Evolutionary conservation across 1,284 basidiomycete genomes (phyloP), one percentile per base, ranked within the genome.

Genomic region (Termitomyces sp.): DNA sequence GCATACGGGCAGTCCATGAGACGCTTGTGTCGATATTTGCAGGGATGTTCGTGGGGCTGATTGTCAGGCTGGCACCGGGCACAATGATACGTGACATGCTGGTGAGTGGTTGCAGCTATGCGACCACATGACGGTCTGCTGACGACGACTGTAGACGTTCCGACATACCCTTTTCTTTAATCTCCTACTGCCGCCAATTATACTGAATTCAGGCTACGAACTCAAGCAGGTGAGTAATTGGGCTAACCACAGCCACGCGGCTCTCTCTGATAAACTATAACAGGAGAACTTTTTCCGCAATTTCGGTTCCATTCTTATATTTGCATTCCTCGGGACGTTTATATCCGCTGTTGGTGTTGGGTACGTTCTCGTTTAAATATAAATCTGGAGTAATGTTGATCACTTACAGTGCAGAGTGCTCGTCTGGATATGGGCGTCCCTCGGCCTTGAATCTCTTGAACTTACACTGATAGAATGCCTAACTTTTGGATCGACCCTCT

Each of bases 81-180:
- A 91, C 90, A 57, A 84, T 95, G 76, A 97, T 99, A 57, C 82
- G 93, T 62, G 92, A 95, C 66, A 99, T 99, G 96, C 77, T 99
- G 71, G 93, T 93, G 72, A 79, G 91, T 82, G 18, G 31, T 50
- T 50, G 28, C 8, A n/a, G 28, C 28, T 30, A 2, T 11, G 19
- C 5, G 30, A 42, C 21, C 21, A 2, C 47, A 43, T 38, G 21
- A 45, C 16, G 40, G 28, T 18, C 30, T 5, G 31, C 44, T 48
- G 19, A 56, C 11, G 35, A 49, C 40, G 10, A 39, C n/a, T 10
- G 18, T 47, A 94, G 91, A 91, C 91, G 16, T 97, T 97, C 79
- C 94, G 92, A 69, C 93, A 97, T 67, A 98, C 95, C 3, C 79
- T 99, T 52, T 97, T 99, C 80, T 96, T 99, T 77, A 99, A 99